phyloP scores from a whole-genome alignment of 257 asterid species.

The Ocimum tenuiflorum region DNA sequence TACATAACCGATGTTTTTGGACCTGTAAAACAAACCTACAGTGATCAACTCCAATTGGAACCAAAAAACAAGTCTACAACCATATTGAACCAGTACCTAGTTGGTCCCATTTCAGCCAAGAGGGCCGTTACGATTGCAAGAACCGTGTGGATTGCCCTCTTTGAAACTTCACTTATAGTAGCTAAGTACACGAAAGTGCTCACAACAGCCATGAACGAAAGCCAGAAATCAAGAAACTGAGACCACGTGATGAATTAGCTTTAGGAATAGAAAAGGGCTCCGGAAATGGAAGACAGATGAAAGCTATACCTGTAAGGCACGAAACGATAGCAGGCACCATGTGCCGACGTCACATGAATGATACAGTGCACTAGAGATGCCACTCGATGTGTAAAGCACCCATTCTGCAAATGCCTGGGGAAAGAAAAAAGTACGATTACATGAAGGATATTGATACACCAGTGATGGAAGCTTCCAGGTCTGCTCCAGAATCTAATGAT shows the following conservation, averaged over 20 bases:
- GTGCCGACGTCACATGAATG: conserved; percentile 98
- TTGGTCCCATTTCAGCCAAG: conserved; percentile 89
- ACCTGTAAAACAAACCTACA: conserved; percentile 40
- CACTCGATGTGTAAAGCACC: conserved; percentile 89
- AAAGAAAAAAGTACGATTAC: background rate
- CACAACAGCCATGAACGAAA: conserved; percentile 96
- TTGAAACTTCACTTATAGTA: conserved; percentile 61
- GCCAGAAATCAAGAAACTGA: conserved; percentile 98
- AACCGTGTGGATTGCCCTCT: conserved; percentile 81
- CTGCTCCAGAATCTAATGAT: no score
- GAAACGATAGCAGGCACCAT: conserved; percentile 76
- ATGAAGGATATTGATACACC: no score
- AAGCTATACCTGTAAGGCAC: conserved; percentile 69
- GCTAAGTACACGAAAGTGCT: conserved; percentile 82
- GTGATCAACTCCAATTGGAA: conserved; percentile 14
- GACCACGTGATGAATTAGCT: conserved; percentile 10
- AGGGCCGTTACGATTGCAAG: conserved; percentile 88
- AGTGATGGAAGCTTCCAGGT: no score
- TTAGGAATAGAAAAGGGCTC: background rate
- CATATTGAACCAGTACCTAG: conserved; percentile 42
- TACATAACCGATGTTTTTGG: conserved; percentile 60
- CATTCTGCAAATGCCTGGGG: conserved; percentile 93
- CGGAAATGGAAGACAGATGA: background rate
- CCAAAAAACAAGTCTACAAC: background rate
- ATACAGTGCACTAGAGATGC: conserved; percentile 82